These are phyloP conservation scores for Citrullus colocynthis DNA, from an alignment of 306 rosid species.

Conservation along the genomic window DNA sequence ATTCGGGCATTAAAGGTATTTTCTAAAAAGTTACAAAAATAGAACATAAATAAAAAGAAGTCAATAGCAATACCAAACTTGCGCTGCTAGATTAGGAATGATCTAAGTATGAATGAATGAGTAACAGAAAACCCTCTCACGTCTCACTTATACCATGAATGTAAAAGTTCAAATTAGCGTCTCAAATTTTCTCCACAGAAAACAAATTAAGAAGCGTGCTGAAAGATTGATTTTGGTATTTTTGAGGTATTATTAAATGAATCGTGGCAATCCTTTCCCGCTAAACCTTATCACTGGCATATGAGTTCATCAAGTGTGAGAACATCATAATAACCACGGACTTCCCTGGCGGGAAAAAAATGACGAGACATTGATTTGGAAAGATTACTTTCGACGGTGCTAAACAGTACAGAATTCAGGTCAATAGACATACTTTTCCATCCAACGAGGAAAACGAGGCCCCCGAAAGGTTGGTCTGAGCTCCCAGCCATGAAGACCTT, in stretches of 20 bases:
- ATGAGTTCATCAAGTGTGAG: too few species aligned
- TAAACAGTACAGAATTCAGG: background rate
- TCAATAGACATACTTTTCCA: conserved; percentile 63
- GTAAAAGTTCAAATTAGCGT: background rate
- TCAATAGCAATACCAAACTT: background rate
- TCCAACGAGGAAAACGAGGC: conserved; percentile 96
- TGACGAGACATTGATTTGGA: background rate
- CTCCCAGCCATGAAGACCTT: conserved; percentile 98
- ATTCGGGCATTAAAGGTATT: background rate
- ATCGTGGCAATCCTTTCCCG: background rate
- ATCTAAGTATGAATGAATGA: background rate
- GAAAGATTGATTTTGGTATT: background rate
- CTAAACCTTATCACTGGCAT: background rate
- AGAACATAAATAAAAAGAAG: background rate
- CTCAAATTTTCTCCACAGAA: background rate
- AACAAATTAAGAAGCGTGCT: background rate
- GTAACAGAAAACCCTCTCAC: background rate
- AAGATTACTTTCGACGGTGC: background rate
- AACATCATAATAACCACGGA: background rate
- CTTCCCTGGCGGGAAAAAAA: background rate
- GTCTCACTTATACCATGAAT: background rate
- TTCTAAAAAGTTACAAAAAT: background rate
- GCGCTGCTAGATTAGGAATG: background rate
- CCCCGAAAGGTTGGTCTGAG: conserved; percentile 86
- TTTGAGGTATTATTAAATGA: background rate